Evolutionary conservation across 345 rosid species (phyloP).

Genomic region (Syzygium grande): DNA sequence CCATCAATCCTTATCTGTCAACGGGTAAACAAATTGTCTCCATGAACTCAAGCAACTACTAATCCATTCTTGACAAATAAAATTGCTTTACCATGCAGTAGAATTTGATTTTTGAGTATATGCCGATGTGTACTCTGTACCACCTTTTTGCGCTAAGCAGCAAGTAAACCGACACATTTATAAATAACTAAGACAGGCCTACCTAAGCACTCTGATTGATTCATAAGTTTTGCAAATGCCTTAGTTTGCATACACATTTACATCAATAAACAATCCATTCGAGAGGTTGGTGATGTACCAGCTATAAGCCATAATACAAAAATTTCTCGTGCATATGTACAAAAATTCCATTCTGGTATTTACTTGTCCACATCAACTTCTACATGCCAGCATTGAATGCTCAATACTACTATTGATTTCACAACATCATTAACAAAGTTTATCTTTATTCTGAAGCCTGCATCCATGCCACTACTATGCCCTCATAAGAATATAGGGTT

Average conservation of each 20-base stretch:
- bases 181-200: neutral
- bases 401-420: neutral
- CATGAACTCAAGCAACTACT: neutral
- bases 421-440: neutral
- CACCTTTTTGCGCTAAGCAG: neutral
- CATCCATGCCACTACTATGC: neutral
- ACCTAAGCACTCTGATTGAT: too few species aligned
- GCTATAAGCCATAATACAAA: neutral
- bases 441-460: neutral
- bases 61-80: neutral
- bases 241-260: neutral
- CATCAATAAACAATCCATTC: neutral
- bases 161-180: neutral
- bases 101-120: neutral
- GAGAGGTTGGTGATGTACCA: neutral
- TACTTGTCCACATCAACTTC: neutral
- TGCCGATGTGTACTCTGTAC: neutral
- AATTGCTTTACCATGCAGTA: neutral
- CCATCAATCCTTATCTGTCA: slow-evolving; percentile 72
- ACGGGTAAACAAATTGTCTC: neutral
- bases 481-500: neutral
- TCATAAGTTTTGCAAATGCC: neutral
- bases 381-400: neutral
- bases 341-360: neutral
- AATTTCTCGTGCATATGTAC: neutral